phyloP scores from a whole-genome alignment of 2,329 filamentous ascomycete species.

The Aspergillus brunneoviolaceus region DNA sequence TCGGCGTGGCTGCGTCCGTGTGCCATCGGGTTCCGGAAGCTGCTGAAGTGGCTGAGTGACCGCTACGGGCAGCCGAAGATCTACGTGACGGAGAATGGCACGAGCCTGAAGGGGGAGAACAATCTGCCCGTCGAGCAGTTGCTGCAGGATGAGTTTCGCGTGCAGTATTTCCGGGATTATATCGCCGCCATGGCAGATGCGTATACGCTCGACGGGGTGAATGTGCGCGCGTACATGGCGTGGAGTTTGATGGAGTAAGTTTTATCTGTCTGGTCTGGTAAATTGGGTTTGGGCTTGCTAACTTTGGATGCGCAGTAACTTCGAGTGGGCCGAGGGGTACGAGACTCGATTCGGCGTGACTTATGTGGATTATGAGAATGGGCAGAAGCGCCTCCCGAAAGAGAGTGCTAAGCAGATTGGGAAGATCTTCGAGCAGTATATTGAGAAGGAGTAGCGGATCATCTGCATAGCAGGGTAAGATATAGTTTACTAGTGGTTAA shows the following conservation, averaged over 20 bases:
- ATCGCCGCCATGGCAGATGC: constrained; percentile 75
- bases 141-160: constrained; percentile 77
- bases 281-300: neutral
- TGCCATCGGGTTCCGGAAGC: constrained; percentile 71
- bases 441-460: constrained; percentile 52
- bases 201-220: constrained; percentile 68
- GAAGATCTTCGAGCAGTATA: constrained; percentile 68
- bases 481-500: too few relatives aligned
- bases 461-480: too few relatives aligned
- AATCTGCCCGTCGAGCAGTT: constrained; percentile 69
- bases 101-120: constrained; percentile 79
- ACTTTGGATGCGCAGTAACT: constrained; percentile 57
- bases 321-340: constrained; percentile 90
- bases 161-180: constrained; percentile 75
- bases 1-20: constrained; percentile 77
- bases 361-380: constrained; percentile 76
- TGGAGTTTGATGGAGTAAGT: constrained; percentile 79
- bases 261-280: neutral
- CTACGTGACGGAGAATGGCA: constrained; percentile 88
- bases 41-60: constrained; percentile 74
- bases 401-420: constrained; percentile 75
- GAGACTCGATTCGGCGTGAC: constrained; percentile 82
- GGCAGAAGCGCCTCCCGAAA: constrained; percentile 78
- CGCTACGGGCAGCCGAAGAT: constrained; percentile 75
- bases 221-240: constrained; percentile 77